Base-by-base conservation (phyloP, 1,139 yeast species). In the Taphrina wiesneri region DNA sequence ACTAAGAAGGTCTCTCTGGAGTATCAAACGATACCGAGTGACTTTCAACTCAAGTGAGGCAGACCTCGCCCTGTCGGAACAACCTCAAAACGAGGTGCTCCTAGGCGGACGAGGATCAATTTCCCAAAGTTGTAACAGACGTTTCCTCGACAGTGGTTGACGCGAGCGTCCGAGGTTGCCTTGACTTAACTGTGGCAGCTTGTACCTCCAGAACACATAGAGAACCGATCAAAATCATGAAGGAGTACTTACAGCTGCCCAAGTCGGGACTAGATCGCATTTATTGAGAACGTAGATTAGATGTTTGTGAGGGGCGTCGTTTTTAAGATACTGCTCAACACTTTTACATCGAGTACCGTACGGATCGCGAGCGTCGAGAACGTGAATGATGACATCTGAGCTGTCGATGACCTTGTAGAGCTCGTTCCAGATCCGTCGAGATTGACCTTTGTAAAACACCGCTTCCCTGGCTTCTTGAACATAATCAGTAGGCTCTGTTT, bases 101-200 rank as follows among this genome's bases (percentile, higher is more conserved):
- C 82, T 86, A 62, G 30, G 60, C 60, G 60, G 47, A 45, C n/a
- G 54, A 45, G 32, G 49, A 78, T 88, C 82, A 73, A 75, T 91
- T 85, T 91, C 82, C 97, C 97, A 91, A 88, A 85, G 93, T 86
- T 85, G 92, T 91, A 91, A 91, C 97, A 90, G 97, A 87, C 88
- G 39, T 65, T 65, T 69, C 72, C 69, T 72, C 73, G 74, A 74
- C 69, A 66, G 73, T 63, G 51, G 60, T 61, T 53, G 66, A 56
- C 68, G 85, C 96, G 92, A 87, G 49, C 69, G 61, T 63, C 70
- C 72, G 72, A 72, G 72, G 73, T 74, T 67, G 73, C 75, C 81
- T 77, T 78, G 81, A 78, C 81, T 76, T 76, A 78, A 78, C 79
- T 71, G 72, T 77, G 79, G 81, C 70, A 46, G n/a, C n/a, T 36